Base-by-base conservation (phyloP, 306 rosid species). In the Ceratonia siliqua region DNA sequence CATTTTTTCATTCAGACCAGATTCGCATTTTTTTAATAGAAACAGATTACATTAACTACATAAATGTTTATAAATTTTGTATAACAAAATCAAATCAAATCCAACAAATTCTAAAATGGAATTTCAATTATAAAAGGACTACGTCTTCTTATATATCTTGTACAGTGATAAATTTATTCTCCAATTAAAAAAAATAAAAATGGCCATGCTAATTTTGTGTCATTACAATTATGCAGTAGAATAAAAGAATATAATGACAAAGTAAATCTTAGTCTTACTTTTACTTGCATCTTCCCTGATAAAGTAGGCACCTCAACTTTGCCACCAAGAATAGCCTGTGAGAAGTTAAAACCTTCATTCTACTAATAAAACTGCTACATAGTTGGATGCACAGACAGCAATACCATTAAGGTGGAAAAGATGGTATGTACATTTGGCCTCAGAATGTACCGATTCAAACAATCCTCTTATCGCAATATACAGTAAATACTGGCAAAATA, bases 291-390 rank as follows among this genome's bases (percentile, higher is more conserved):
- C 83, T 80, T 89, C 85, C 96, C 98, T 1, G 89, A 82, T 76
- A 93, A 81, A 68, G 96, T 90, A 64, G 97, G 98, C 49, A 93
- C 97, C 68, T 89, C 93, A 74, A 90, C 89, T 79, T 79, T 78
- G 69, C 97, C 97, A 48, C 98, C 98, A 74, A 90, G 89, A 80
- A 93, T 87, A 79, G 97, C 98, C 98, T 90, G 88, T 13, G 82
- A 78, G 66, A 70, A 21, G 25, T 77, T 68, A 57, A 57, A 81
- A 75, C 62, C 39, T 18, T 53, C 49, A 46, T 58, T 38, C 27
- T 49, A 70, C 32, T 58, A 54, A 58, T 49, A 39, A 58, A 43
- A 68, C 27, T 20, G 11, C 30, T 62, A 49, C 24, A 43, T 15
- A 73, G 22, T 17, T 22, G 27, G 24, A 74, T 64, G 42, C 62